Percentiles rank a stretch among this genome's conserved stretches.
These are phyloP conservation scores for Aspergillus hiratsukae DNA, from an alignment of 2,329 filamentous ascomycete genomes.

Conservation along the genomic window DNA sequence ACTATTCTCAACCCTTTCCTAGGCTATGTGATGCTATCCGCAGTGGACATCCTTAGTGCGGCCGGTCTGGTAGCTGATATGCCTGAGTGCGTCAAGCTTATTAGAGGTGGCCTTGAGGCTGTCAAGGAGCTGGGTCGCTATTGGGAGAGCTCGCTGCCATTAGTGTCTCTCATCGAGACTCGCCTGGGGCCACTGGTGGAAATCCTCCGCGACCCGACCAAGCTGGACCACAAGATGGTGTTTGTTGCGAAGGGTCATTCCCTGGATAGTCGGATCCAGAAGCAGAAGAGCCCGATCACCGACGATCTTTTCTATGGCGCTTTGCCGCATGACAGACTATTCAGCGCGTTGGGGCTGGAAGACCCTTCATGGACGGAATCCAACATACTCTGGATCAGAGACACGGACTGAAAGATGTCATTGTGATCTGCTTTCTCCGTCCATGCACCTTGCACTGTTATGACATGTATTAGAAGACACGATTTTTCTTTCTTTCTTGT, in stretches of 20 bases:
- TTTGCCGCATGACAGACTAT: slow-evolving; percentile 23
- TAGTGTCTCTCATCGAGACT: slow-evolving; percentile 47
- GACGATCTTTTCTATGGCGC: slow-evolving; percentile 44
- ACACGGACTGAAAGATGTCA: slow-evolving; percentile 6
- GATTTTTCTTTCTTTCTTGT: not conserved
- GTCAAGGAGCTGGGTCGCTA: slow-evolving; percentile 54
- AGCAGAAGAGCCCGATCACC: slow-evolving; percentile 17
- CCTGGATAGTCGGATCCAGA: slow-evolving; percentile 33
- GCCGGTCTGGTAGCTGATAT: slow-evolving; percentile 53
- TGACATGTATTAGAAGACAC: slow-evolving; percentile 7
- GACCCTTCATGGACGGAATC: slow-evolving; percentile 20
- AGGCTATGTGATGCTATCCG: slow-evolving; percentile 58
- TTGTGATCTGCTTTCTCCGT: not conserved
- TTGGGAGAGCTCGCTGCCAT: slow-evolving; percentile 56
- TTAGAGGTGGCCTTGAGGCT: slow-evolving; percentile 51
- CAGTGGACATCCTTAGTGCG: slow-evolving; percentile 63
- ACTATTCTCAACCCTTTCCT: slow-evolving; percentile 57
- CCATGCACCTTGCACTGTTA: slow-evolving; percentile 3
- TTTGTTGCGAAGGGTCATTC: slow-evolving; percentile 34
- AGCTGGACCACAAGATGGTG: slow-evolving; percentile 30
- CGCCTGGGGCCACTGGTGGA: slow-evolving; percentile 44
- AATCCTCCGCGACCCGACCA: slow-evolving; percentile 30
- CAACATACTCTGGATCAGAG: slow-evolving; percentile 26
- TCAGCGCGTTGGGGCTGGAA: slow-evolving; percentile 29
- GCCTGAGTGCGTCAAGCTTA: slow-evolving; percentile 49